Evolutionary conservation across 768 basidiomycete species (phyloP), one percentile per base, ranked within the genome.

Genomic region (Russula brevipes): DNA sequence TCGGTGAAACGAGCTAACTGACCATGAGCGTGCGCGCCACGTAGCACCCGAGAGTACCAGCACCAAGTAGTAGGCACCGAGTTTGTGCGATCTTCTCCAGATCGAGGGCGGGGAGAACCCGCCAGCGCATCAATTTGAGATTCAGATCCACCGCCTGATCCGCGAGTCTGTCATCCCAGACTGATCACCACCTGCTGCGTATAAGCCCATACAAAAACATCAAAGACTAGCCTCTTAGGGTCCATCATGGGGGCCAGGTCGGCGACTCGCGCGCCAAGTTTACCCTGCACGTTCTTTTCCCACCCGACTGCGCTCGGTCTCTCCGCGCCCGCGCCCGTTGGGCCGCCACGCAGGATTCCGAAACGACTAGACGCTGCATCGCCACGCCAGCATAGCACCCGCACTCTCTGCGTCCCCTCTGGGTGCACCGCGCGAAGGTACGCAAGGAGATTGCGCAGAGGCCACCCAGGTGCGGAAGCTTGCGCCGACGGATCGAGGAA

Each of bases 121-220:
- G 83, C 96, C 96, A 98, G 19, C 93, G 84, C 96, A 99, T 98
- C 46, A 99, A 81, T 72, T 98, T 98, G 53, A 98, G 79, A 72
- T 98, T 99, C 45, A 99, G 79, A 75, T 98, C 94, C n/a, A 98
- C 94, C 0, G 97, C 97, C 74, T 99, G 96, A 66, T 91, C 86
- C 0, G 96, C 95, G 5, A 98, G 82, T 68, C 94, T 94, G 66
- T 6, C 42, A 1, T 38, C 33, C 50, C 24, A 12, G 49, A 17
- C 8, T 45, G 31, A 44, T 59, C 54, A 53, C 44, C 17, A 55
- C n/a, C 19, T 24, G 42, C n/a, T 24, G 42, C n/a, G 42, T 11
- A 19, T 39, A 0, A 10, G 7, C 12, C 9, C 17, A 1, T 11
- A 45, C 11, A 19, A 64, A 33, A 24, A 50, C 31, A 24, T 24